phyloP scores from a whole-genome alignment of 345 rosid species.

The Brassica carinata region DNA sequence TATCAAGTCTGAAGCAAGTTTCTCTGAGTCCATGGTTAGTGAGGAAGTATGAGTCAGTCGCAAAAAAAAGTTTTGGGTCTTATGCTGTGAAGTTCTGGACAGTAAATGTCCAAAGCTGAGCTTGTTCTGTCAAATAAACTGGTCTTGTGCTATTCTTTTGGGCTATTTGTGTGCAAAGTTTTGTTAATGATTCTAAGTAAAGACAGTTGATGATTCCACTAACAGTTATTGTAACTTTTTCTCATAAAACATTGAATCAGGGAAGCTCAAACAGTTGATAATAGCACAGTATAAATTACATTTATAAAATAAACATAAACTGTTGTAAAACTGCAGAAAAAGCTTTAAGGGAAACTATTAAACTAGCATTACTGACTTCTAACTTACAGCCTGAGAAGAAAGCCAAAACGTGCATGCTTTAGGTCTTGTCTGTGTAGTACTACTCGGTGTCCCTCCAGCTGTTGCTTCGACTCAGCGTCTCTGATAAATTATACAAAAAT shows the following conservation, averaged over 20 bases:
- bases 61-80: too few relatives aligned
- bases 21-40: conserved; percentile 8
- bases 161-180: conserved; percentile 20
- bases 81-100: conserved; percentile 35
- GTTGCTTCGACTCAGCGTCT: conserved; percentile 8
- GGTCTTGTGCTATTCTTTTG: conserved; percentile 8
- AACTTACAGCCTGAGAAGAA: conserved; percentile 22
- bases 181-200: conserved; percentile 15
- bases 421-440: conserved; percentile 11
- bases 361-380: conserved; percentile 2
- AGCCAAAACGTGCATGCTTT: conserved; percentile 8
- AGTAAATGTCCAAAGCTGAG: conserved; percentile 31
- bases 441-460: neutral
- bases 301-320: conserved; percentile 9
- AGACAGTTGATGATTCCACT: conserved; percentile 22
- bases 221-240: neutral
- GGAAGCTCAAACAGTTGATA: neutral
- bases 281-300: neutral
- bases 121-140: conserved; percentile 20
- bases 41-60: conserved; percentile 25
- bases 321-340: conserved; percentile 22
- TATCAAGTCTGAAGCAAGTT: conserved; percentile 58
- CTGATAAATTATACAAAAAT: conserved; percentile 21
- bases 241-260: too few relatives aligned
- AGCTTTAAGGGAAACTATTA: neutral